phyloP scores from a whole-genome alignment of 2,329 filamentous ascomycete genomes.

The Fusarium sp. region DNA sequence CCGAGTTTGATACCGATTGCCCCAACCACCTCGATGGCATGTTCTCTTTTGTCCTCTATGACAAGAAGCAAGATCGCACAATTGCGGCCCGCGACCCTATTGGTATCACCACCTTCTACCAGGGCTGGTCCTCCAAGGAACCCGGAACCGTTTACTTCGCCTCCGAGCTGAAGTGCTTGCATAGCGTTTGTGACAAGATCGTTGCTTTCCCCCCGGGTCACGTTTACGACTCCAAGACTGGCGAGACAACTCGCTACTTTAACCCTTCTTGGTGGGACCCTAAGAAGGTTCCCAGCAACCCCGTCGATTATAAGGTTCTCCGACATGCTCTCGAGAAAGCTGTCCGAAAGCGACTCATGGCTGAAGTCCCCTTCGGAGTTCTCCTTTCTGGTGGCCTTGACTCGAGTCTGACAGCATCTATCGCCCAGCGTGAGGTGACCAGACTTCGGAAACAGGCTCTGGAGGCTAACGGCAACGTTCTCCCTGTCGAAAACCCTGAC shows the following conservation, averaged over 20 bases:
- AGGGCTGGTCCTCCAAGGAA: conserved; percentile 86
- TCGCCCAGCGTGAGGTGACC: conserved; percentile 91
- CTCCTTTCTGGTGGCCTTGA: conserved; percentile 94
- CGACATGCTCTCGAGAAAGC: conserved; percentile 86
- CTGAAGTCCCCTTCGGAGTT: conserved; percentile 97
- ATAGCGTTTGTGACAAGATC: conserved; percentile 94
- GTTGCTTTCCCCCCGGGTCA: conserved; percentile 94
- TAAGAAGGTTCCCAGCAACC: conserved; percentile 76
- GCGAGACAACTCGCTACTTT: conserved; percentile 86
- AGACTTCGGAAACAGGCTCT: conserved; percentile 74
- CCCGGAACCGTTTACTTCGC: conserved; percentile 92
- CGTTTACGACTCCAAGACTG: conserved; percentile 93
- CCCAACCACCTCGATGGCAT: conserved; percentile 96
- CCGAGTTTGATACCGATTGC: conserved; percentile 89
- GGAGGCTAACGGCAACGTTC: conserved; percentile 54
- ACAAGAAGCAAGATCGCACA: conserved; percentile 91
- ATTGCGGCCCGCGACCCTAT: conserved; percentile 96
- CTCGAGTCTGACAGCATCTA: conserved; percentile 92
- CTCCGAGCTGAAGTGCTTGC: conserved; percentile 92
- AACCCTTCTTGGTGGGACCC: conserved; percentile 93
- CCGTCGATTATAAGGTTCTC: conserved; percentile 83
- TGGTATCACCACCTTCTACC: conserved; percentile 96
- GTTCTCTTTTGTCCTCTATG: conserved; percentile 99
- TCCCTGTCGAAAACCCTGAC: conserved; percentile 63
- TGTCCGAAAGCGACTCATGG: conserved; percentile 97